Evolutionary conservation across 129 eudicot genomes (phyloP), one percentile per base, ranked within the genome.

Genomic region (Flaveria linearis): DNA sequence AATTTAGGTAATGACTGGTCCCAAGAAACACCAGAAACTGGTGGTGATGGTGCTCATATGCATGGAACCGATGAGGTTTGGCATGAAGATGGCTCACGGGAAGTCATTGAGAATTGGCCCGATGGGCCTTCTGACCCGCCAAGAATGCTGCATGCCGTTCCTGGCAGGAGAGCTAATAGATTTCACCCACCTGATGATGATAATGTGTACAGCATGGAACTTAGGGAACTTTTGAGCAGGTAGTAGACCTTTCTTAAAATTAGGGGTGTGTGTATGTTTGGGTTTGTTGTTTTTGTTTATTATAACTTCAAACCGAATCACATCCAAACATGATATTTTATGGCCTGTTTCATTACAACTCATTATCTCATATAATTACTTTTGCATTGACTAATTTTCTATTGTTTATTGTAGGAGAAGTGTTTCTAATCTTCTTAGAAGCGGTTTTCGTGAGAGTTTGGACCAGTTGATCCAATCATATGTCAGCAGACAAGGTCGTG

Each of bases 171-270:
- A 82, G 75, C 53, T 36, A 82, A 75, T 77, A 87, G 99, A 84
- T 95, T 91, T 83, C 96, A 89, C 50, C 97, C 97, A 14, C 97
- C 97, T 14, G 99, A 95, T 25, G 99, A 94, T 85, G 99, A 89
- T 60, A 91, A 89, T 63, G 99, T 95, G 70, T 95, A 95, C 81
- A 95, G 96, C 80, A 95, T 91, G 97, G 99, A 95, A 83, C 97
- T 95, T 75, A 84, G 99, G 86, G 99, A 95, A 80, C 96, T 95
- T 65, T 76, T 95, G 46, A 88, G 99, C 96, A 89, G 99, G 99
- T 95, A 78, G 45, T 5, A 76, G 43, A 47, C 69, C 51, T 65
- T 30, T 39, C 7, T 8, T 39, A 66, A 39, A 60, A 10, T 20
- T 6, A 4, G 10, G 7, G 66, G 69, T 39, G 20, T 23, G 39